These are phyloP conservation scores for Neopestalotiopsis clavispora DNA, from an alignment of 2,329 filamentous ascomycete genomes.

Conservation along the genomic window DNA sequence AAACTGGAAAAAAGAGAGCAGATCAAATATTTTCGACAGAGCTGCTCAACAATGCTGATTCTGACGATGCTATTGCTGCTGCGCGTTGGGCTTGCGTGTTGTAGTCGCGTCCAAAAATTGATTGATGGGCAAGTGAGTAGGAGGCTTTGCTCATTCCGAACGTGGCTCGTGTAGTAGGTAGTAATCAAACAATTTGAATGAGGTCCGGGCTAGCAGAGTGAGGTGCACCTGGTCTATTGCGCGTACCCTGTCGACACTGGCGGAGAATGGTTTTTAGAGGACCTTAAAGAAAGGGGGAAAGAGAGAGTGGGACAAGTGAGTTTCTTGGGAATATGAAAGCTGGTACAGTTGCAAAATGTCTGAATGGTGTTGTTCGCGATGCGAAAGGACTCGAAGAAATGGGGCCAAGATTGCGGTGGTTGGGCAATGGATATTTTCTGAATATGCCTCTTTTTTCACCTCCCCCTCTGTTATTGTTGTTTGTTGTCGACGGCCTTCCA, in stretches of 20 bases:
- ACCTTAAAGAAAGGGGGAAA: neutral
- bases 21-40: neutral
- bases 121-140: neutral
- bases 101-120: slow-evolving; percentile 12
- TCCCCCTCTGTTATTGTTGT: neutral
- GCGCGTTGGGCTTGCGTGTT: slow-evolving; percentile 2
- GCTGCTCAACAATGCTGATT: neutral
- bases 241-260: slow-evolving; percentile 9
- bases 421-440: neutral
- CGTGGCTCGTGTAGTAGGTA: slow-evolving; percentile 16
- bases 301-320: neutral
- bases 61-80: slow-evolving; percentile 4
- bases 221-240: slow-evolving; percentile 2
- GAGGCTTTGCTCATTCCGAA: slow-evolving; percentile 2
- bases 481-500: neutral
- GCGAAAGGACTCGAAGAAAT: neutral
- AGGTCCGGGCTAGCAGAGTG: slow-evolving; percentile 9
- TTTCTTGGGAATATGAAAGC: neutral
- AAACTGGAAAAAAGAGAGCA: neutral
- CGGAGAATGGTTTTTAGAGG: neutral
- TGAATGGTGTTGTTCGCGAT: neutral
- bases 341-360: slow-evolving; percentile 1
- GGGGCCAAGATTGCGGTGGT: neutral
- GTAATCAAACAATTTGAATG: slow-evolving; percentile 19
- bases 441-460: neutral